A percentile compares a stretch with the other conserved stretches of the same genome.
Evolutionary conservation across 169 alveolate genomes (phyloP).

Genomic region (Plasmodium chabaudi): DNA sequence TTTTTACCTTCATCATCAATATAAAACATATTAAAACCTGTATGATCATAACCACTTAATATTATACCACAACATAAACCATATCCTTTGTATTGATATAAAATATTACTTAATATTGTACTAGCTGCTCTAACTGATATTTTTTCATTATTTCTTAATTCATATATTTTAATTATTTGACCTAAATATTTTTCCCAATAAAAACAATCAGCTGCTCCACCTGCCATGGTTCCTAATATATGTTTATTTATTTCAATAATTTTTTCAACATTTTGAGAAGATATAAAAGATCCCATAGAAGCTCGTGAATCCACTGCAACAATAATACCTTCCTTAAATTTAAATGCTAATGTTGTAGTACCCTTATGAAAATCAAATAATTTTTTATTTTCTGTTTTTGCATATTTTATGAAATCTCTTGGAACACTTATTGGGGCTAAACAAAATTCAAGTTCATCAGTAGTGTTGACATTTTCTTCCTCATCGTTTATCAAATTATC

Average conservation of each 20-base stretch:
- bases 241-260: constrained; percentile 97
- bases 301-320: constrained; percentile 99
- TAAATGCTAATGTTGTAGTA: constrained; percentile 98
- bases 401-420: constrained; percentile 70
- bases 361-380: constrained; percentile 90
- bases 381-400: constrained; percentile 39
- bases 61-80: constrained; percentile 99
- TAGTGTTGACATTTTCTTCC: constrained; percentile 21
- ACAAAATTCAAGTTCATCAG: constrained; percentile 56
- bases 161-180: constrained; percentile 93
- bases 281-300: constrained; percentile 97
- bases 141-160: constrained; percentile 92
- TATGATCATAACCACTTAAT: constrained; percentile 92
- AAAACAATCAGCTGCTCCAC: constrained; percentile 99
- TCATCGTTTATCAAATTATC: constrained; percentile 62
- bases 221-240: constrained; percentile 99
- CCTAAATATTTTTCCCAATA: constrained; percentile 97
- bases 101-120: constrained; percentile 95
- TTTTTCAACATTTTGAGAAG: constrained; percentile 96
- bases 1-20: constrained; percentile 96
- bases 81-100: constrained; percentile 95
- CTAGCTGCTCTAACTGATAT: constrained; percentile 99
- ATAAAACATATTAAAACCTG: constrained; percentile 94
- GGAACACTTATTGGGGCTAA: constrained; percentile 65
- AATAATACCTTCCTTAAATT: constrained; percentile 96